These are phyloP conservation scores for Glomus cerebriforme DNA, from an alignment of 192 early-diverging fungal species.

Conservation along the genomic window DNA sequence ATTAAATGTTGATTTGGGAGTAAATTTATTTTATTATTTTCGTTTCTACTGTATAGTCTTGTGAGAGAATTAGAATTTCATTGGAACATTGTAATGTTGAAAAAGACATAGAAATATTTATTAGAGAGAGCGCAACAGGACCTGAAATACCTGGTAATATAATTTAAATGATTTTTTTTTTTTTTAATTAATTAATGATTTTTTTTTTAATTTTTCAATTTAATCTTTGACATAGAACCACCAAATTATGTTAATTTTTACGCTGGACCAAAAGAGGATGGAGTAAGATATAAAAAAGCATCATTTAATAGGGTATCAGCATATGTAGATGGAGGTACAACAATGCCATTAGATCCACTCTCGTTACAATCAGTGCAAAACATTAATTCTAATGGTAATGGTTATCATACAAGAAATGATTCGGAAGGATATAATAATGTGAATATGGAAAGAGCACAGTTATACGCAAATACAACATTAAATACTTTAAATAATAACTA, in stretches of 20 bases:
- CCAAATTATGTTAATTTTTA: conserved; percentile 13
- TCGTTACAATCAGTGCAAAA: not conserved
- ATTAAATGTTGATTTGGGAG: not conserved
- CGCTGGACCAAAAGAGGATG: conserved; percentile 6
- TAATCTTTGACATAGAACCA: not conserved
- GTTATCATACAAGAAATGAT: not conserved
- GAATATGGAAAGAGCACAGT: not conserved
- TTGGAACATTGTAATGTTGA: conserved; percentile 66
- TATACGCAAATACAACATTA: conserved; percentile 1
- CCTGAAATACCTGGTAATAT: conserved; percentile 49
- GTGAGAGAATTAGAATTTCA: conserved; percentile 68
- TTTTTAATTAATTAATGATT: not conserved
- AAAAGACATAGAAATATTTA: conserved; percentile 65
- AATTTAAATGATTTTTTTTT: not conserved
- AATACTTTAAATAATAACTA: not conserved
- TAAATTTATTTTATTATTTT: not conserved
- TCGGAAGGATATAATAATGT: not conserved
- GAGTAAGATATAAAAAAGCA: not conserved
- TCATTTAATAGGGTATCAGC: conserved; percentile 7
- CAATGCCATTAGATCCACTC: not conserved
- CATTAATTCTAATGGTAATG: not conserved
- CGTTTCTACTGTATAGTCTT: conserved; percentile 47
- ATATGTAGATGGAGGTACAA: not conserved
- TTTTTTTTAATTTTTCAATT: not conserved
- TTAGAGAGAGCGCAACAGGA: conserved; percentile 66